phyloP scores from a whole-genome alignment of 495 filamentous ascomycete genomes.

The Neurospora cerealis region DNA sequence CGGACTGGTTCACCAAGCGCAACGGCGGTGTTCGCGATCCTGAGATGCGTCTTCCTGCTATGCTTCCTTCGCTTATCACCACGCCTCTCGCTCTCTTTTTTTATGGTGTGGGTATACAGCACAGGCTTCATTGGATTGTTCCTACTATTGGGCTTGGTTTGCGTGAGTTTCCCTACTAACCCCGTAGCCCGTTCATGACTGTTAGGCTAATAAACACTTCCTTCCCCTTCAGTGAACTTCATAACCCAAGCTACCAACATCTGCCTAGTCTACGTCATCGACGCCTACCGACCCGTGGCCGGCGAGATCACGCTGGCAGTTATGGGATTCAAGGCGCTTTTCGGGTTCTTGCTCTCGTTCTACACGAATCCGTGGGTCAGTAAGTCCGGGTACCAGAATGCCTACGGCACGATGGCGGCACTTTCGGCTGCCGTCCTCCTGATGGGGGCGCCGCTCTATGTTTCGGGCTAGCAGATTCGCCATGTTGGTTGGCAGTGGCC shows the following conservation, averaged over 20 bases:
- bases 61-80: constrained; percentile 32
- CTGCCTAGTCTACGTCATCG: constrained; percentile 44
- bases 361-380: constrained; percentile 51
- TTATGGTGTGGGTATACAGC: constrained; percentile 42
- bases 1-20: constrained; percentile 40
- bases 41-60: constrained; percentile 45
- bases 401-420: constrained; percentile 45
- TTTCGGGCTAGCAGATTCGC: constrained; percentile 40
- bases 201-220: not conserved
- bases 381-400: constrained; percentile 37
- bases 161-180: constrained; percentile 11
- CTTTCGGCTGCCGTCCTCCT: constrained; percentile 34
- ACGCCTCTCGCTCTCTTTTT: constrained; percentile 37
- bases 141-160: constrained; percentile 42
- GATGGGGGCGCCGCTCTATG: constrained; percentile 33
- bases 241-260: constrained; percentile 42
- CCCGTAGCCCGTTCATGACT: not conserved
- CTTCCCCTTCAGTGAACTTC: constrained; percentile 31
- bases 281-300: constrained; percentile 44
- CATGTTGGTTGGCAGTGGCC: constrained; percentile 36
- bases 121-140: constrained; percentile 44
- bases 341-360: constrained; percentile 49
- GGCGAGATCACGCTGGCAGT: constrained; percentile 43
- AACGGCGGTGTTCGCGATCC: constrained; percentile 45
- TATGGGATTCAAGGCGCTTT: constrained; percentile 44